These are phyloP conservation scores for Microstegium vimineum DNA, from an alignment of 176 grass and related monocot genomes.

Conservation along the genomic window DNA sequence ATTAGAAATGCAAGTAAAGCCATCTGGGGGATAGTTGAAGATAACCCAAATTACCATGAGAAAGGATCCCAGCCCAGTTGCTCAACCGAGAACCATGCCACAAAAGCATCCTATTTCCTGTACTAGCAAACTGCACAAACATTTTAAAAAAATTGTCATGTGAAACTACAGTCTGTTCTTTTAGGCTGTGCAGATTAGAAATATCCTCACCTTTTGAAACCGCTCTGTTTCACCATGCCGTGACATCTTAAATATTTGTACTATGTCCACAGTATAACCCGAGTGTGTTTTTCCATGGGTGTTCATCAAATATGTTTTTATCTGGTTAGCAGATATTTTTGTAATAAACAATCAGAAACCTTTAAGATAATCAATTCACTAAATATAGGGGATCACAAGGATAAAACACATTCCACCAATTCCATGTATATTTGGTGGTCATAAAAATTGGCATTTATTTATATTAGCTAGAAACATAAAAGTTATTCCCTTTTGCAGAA, in stretches of 20 bases:
- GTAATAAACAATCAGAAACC: not conserved
- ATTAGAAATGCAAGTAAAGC: not conserved
- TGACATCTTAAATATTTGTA: constrained; percentile 77
- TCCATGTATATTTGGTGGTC: not conserved
- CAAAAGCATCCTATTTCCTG: constrained; percentile 92
- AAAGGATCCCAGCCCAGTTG: constrained; percentile 93
- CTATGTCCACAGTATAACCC: constrained; percentile 62
- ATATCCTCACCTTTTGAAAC: constrained; percentile 58
- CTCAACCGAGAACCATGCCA: constrained; percentile 95
- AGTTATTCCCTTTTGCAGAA: not conserved
- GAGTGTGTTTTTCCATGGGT: constrained; percentile 79
- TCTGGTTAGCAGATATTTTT: constrained; percentile 34
- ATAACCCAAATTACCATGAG: constrained; percentile 57
- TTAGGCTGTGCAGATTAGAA: constrained; percentile 15
- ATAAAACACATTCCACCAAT: not conserved
- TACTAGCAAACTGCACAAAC: constrained; percentile 57
- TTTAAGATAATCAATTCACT: not conserved
- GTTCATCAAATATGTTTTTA: constrained; percentile 79
- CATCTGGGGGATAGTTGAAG: constrained; percentile 11
- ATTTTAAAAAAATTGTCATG: constrained; percentile 5
- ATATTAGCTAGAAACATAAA: constrained; percentile 13
- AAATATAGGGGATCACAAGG: not conserved
- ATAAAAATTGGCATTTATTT: not conserved
- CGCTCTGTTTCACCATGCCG: constrained; percentile 60
- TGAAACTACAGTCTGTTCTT: not conserved